Percentiles rank a stretch among this genome's conserved stretches.
These are phyloP conservation scores for Neodidymelliopsis sp. DNA, from an alignment of 2,329 filamentous ascomycete genomes.

Conservation along the genomic window DNA sequence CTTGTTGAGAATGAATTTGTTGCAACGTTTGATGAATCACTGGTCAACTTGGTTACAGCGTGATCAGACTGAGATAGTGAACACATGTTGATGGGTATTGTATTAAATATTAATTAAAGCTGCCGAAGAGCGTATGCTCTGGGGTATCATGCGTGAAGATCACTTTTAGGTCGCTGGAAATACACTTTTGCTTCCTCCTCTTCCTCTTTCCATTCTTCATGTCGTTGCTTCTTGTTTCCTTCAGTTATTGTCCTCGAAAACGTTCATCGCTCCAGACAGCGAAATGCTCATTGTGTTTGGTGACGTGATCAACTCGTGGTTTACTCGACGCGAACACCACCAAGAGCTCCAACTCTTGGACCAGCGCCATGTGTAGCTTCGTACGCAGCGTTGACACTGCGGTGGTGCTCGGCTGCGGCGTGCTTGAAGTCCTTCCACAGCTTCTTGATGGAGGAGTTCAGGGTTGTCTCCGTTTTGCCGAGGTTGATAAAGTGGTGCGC, in stretches of 20 bases:
- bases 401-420: slow-evolving; percentile 38
- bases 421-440: slow-evolving; percentile 41
- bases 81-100: neutral
- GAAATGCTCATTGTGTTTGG: neutral
- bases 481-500: slow-evolving; percentile 31
- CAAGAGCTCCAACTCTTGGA: neutral
- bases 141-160: slow-evolving; percentile 17
- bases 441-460: slow-evolving; percentile 37
- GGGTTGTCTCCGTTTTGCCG: slow-evolving; percentile 25
- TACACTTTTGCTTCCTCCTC: neutral
- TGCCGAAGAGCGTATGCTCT: neutral
- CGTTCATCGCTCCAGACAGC: neutral
- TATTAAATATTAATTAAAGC: slow-evolving; percentile 1
- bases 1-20: too few species aligned
- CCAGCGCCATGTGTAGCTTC: slow-evolving; percentile 33
- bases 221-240: too few species aligned
- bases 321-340: neutral
- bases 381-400: slow-evolving; percentile 40
- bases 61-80: too few species aligned
- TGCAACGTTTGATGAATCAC: too few species aligned
- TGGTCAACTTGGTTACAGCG: too few species aligned
- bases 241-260: neutral
- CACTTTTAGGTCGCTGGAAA: slow-evolving; percentile 8
- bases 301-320: too few species aligned
- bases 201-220: neutral